Evolutionary conservation across 2,329 filamentous ascomycete genomes (phyloP).

Genomic region (Madurella mycetomatis): DNA sequence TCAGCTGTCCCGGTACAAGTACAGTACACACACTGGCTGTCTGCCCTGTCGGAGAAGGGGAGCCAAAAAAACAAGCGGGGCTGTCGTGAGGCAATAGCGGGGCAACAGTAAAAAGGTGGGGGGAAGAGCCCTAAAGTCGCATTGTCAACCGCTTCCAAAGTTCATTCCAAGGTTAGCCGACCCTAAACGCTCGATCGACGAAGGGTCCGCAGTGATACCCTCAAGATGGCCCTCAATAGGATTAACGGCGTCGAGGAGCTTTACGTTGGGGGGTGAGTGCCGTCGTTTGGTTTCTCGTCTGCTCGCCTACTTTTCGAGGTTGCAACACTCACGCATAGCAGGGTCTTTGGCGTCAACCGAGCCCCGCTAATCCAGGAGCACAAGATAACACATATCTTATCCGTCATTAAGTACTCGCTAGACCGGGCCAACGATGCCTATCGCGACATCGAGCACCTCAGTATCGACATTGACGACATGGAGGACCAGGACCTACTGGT

Average conservation of each 20-base stretch:
- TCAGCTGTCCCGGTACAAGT: too few relatives aligned
- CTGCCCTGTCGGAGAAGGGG: too few relatives aligned
- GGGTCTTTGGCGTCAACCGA: conserved; percentile 73
- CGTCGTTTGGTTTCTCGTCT: neutral
- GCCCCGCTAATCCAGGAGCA: conserved; percentile 64
- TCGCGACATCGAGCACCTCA: conserved; percentile 61
- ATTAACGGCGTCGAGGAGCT: conserved; percentile 66
- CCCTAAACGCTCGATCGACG: neutral
- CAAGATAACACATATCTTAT: conserved; percentile 87
- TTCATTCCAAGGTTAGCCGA: too few relatives aligned
- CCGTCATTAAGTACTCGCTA: conserved; percentile 55
- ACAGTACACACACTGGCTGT: too few relatives aligned
- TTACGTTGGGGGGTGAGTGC: conserved; percentile 71
- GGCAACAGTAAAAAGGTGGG: too few relatives aligned
- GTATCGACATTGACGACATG: conserved; percentile 84
- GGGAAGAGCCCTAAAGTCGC: too few relatives aligned
- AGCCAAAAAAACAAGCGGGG: too few relatives aligned
- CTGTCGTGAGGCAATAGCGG: too few relatives aligned
- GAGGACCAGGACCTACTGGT: conserved; percentile 83
- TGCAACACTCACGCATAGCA: conserved; percentile 38
- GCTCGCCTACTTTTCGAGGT: neutral
- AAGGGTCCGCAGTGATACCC: neutral
- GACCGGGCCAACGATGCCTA: conserved; percentile 41
- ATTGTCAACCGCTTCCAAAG: too few relatives aligned
- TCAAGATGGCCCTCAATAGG: conserved; percentile 57